Base-by-base conservation (phyloP, 352 stramenopile genomes). In the Phytophthora nicotianae region DNA sequence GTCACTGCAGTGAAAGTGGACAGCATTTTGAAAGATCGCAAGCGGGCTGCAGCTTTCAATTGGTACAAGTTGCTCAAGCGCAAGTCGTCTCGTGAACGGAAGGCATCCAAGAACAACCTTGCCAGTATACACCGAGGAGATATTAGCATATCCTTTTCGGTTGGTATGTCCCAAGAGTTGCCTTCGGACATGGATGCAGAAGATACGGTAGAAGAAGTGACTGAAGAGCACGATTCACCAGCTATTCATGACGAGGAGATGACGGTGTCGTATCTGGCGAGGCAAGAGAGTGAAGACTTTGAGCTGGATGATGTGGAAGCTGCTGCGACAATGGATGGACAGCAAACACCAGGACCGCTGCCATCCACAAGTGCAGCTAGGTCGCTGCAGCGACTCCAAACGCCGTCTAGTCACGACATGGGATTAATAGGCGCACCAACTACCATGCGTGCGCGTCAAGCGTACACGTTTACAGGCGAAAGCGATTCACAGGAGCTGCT, bases 61-160 rank as follows among this genome's bases (percentile, higher is more conserved):
- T 94, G 84, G 84, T 94, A 96, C 62, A 93, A 93, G 38, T 41
- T 96, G 8, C 62, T 94, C 1, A 96, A 96, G 56, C 64, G 82
- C 7, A 93, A 91, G 32, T 87, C 81, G 7, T 79, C 82, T 14
- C 79, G 81, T 26, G 79, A 90, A 40, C 50, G 41, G 27, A 89
- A 77, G 58, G 67, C 62, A 27, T 78, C 54, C 20, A 75, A 65
- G 58, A 72, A 71, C 52, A 71, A 63, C 21, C 67, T 80, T 45
- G 71, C 73, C 11, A 91, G 83, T 49, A 77, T 86, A 24, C 84
- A 95, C 48, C 78, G 82, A 16, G 88, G 88, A 46, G 75, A 93
- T 21, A 69, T 96, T 19, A 81, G 74, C 16, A 63, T 95, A 13
- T 95, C 86, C 7, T 92, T 96, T 61, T 88, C 86, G 13, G 81